Conservation (phyloP, 257 asterid genomes). For the Oldenlandia corymbosa region DNA sequence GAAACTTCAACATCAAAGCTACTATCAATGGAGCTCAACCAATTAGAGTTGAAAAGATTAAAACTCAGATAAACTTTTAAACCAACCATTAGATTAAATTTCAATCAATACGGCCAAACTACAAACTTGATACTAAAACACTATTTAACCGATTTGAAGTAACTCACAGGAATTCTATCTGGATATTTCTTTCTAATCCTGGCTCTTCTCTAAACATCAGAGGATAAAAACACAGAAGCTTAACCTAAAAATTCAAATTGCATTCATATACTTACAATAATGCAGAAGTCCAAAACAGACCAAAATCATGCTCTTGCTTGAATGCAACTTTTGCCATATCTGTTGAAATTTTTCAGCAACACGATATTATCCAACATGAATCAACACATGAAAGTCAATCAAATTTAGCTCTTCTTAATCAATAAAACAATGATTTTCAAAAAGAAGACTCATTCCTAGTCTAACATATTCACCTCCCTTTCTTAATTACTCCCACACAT, state of each 20-base stretch:
- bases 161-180: conserved; percentile 65
- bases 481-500: too few species aligned
- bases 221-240: neutral
- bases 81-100: neutral
- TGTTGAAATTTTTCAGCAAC: conserved; percentile 19
- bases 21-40: neutral
- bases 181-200: conserved; percentile 69
- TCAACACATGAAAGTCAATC: neutral
- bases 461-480: neutral
- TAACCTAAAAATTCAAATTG: neutral
- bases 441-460: neutral
- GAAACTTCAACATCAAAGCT: neutral
- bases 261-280: conserved; percentile 1
- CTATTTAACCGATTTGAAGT: neutral
- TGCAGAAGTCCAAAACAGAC: conserved; percentile 25
- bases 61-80: neutral
- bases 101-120: neutral
- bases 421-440: neutral
- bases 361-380: neutral
- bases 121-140: neutral
- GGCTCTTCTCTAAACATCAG: conserved; percentile 44
- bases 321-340: conserved; percentile 53
- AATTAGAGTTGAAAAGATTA: neutral
- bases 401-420: neutral
- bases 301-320: conserved; percentile 65